Evolutionary conservation across 768 basidiomycete genomes (phyloP).

Genomic region (Suillus discolor): DNA sequence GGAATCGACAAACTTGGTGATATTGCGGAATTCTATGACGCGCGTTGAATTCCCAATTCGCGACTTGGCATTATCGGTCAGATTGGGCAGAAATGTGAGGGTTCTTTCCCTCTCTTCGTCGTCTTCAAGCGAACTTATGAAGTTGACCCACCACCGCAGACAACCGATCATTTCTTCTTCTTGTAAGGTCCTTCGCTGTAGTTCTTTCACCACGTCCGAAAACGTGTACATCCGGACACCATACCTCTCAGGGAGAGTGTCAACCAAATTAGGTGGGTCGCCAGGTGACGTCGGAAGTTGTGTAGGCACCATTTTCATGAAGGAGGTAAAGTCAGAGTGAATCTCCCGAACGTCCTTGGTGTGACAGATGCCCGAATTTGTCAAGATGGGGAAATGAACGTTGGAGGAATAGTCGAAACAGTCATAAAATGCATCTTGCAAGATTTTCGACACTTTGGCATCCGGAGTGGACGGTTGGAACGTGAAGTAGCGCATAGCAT

Average conservation of each 20-base stretch:
- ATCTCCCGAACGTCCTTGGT: conserved; percentile 74
- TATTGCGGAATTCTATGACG: conserved; percentile 60
- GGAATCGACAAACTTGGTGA: conserved; percentile 70
- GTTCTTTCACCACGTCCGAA: conserved; percentile 75
- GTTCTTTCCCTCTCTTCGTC: conserved; percentile 30
- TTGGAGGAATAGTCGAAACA: conserved; percentile 55
- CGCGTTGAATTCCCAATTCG: neutral
- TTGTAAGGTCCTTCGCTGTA: conserved; percentile 62
- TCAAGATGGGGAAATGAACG: conserved; percentile 69
- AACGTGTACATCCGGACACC: conserved; percentile 75
- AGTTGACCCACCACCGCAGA: conserved; percentile 77
- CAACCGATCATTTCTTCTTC: conserved; percentile 77
- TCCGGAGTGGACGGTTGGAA: conserved; percentile 86
- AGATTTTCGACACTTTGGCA: conserved; percentile 61
- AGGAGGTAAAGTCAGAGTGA: conserved; percentile 62
- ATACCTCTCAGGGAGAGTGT: conserved; percentile 56
- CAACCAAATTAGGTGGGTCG: conserved; percentile 58
- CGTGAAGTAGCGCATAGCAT: conserved; percentile 85
- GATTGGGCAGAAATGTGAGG: conserved; percentile 2
- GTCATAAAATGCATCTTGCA: conserved; percentile 77
- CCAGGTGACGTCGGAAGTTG: conserved; percentile 48
- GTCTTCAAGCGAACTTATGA: conserved; percentile 17
- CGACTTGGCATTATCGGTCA: neutral
- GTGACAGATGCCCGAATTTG: conserved; percentile 67
- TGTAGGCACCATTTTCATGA: conserved; percentile 74